Evolutionary conservation across 345 rosid genomes (phyloP).

Genomic region (Dimocarpus longan): DNA sequence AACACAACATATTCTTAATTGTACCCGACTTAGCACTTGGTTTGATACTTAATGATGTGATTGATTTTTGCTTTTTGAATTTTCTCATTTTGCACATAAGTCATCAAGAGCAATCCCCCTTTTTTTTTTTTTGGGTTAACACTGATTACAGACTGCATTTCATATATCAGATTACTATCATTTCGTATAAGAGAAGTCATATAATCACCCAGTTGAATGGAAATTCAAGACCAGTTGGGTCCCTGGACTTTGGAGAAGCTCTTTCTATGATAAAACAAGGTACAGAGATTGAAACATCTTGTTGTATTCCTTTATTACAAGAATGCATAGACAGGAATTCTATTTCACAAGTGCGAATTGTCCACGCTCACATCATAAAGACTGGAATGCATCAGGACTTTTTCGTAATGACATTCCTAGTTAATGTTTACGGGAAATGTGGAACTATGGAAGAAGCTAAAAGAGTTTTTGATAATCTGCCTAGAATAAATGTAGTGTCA

Average conservation of each 20-base stretch:
- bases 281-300: constrained; percentile 28
- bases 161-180: constrained; percentile 29
- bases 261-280: constrained; percentile 35
- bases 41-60: not conserved
- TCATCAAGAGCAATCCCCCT: not conserved
- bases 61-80: not conserved
- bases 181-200: constrained; percentile 30
- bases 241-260: constrained; percentile 38
- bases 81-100: not conserved
- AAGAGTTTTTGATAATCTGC: constrained; percentile 39
- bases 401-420: constrained; percentile 43
- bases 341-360: constrained; percentile 28
- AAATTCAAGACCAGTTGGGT: constrained; percentile 24
- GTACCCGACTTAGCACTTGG: not conserved
- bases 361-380: constrained; percentile 58
- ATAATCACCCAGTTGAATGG: constrained; percentile 31
- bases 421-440: constrained; percentile 55
- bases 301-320: constrained; percentile 48
- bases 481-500: constrained; percentile 34
- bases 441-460: constrained; percentile 43
- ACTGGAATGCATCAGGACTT: constrained; percentile 39
- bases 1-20: no score
- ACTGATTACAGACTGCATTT: constrained; percentile 19
- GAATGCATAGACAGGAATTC: constrained; percentile 48
- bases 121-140: not conserved